Base-by-base conservation (phyloP, 306 rosid genomes). In the Malus fusca region DNA sequence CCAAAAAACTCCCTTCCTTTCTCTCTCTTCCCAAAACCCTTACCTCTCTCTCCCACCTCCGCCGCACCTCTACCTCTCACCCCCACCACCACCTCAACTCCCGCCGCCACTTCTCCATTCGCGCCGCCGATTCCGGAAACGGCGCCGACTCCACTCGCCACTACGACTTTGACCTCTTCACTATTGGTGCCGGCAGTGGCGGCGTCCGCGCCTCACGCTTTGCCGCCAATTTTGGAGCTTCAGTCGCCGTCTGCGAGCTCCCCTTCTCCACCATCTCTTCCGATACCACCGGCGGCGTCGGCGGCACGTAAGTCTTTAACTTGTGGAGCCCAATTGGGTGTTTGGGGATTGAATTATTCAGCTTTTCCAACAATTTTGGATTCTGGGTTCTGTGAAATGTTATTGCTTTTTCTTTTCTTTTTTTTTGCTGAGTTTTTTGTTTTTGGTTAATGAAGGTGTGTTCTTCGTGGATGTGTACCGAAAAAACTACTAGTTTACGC, bases 381-480 rank as follows among this genome's bases (percentile, higher is more conserved):
- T 51, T 65, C 11, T 22, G 9, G 26, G 37, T 13, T 52, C 13
- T 33, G 40, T 75, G 35, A 51, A 26, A n/a, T 48, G 65, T 48
- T 7, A 10, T 30, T 19, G 33, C 12, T 68, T 73, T 17, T 56
- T 8, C 0, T 19, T 4, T 31, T 4, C 0, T 73, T 2, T 4
- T 23, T 73, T 33, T 44, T 11, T 46, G 25, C 31, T 60, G 75
- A 67, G 9, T 25, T 52, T 65, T 21, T 3, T 22, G 1, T 40
- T 12, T 55, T 74, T 25, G 30, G 6, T 5, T 22, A 63, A 25
- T 82, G 76, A 86, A 96, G 99, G 71, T 96, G 99, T 61, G 99
- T 96, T 53, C 85, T 96, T 77, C 92, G 99, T 13, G 99, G 99
- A 78, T 96, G 99, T 84, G 99, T 96, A 66, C 99, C 99, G 7